These are phyloP conservation scores for Corylus americana DNA, from an alignment of 306 rosid species.

Conservation along the genomic window DNA sequence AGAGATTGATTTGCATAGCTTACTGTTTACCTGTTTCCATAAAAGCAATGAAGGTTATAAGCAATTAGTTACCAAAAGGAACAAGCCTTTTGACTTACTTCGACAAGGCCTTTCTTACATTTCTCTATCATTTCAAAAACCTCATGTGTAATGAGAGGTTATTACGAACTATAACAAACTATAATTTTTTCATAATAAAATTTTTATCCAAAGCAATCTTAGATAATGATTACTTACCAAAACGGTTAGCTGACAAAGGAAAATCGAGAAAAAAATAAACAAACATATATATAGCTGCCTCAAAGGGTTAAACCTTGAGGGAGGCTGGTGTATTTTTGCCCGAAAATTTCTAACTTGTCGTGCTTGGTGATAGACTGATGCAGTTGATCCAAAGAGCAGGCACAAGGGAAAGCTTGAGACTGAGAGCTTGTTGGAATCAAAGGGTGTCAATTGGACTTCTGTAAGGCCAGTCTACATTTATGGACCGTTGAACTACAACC, in stretches of 20 bases:
- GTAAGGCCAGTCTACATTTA: slow-evolving; percentile 94
- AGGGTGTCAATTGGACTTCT: slow-evolving; percentile 91
- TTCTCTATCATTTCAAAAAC: too few relatives aligned
- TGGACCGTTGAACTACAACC: slow-evolving; percentile 96
- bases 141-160: too few relatives aligned
- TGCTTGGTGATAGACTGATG: slow-evolving; percentile 56
- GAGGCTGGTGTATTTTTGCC: background rate
- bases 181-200: background rate
- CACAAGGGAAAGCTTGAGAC: slow-evolving; percentile 99
- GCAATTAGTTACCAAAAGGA: background rate
- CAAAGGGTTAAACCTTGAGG: background rate
- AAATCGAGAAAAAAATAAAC: background rate
- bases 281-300: too few relatives aligned
- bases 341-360: slow-evolving; percentile 1
- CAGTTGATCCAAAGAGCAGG: slow-evolving; percentile 99
- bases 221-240: background rate
- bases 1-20: slow-evolving; percentile 16
- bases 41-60: background rate
- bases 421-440: slow-evolving; percentile 70
- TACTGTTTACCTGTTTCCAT: background rate
- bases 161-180: background rate
- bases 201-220: background rate
- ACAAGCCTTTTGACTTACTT: background rate
- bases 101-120: too few relatives aligned
- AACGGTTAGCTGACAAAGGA: background rate